These are phyloP conservation scores for Geoglossum glabrum DNA, from an alignment of 495 filamentous ascomycete species.

Conservation along the genomic window DNA sequence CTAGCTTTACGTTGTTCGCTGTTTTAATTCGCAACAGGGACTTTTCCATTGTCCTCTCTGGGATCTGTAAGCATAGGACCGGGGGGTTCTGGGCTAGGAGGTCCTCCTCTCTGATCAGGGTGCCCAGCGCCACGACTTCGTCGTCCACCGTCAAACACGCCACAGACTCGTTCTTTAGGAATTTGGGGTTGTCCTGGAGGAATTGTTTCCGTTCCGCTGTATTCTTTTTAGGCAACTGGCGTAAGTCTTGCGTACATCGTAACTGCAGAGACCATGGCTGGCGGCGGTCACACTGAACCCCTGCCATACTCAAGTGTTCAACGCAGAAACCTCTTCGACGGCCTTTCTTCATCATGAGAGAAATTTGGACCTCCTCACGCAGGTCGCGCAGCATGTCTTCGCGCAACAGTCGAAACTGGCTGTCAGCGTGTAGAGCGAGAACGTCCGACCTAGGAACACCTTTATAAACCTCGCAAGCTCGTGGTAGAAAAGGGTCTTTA, in stretches of 20 bases:
- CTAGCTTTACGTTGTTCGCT: conserved; percentile 22
- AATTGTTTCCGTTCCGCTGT: conserved; percentile 23
- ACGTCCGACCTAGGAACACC: conserved; percentile 10
- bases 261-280: conserved; percentile 22
- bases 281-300: conserved; percentile 15
- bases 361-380: conserved; percentile 34
- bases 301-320: conserved; percentile 12
- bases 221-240: neutral
- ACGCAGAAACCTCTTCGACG: conserved; percentile 15
- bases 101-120: conserved; percentile 36
- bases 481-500: conserved; percentile 32
- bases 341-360: conserved; percentile 23
- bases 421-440: conserved; percentile 38
- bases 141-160: conserved; percentile 33
- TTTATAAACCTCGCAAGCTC: conserved; percentile 21
- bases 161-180: conserved; percentile 39
- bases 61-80: conserved; percentile 30
- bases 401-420: conserved; percentile 56
- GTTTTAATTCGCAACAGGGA: conserved; percentile 21
- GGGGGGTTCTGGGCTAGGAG: conserved; percentile 26
- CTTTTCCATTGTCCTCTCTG: conserved; percentile 21
- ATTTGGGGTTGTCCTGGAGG: conserved; percentile 25
- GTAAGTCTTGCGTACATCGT: neutral
- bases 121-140: conserved; percentile 40
- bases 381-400: conserved; percentile 56